A percentile compares a stretch with the other conserved stretches of the same genome.
These are phyloP conservation scores for Mycena filopes DNA, from an alignment of 768 basidiomycete genomes.

Conservation along the genomic window DNA sequence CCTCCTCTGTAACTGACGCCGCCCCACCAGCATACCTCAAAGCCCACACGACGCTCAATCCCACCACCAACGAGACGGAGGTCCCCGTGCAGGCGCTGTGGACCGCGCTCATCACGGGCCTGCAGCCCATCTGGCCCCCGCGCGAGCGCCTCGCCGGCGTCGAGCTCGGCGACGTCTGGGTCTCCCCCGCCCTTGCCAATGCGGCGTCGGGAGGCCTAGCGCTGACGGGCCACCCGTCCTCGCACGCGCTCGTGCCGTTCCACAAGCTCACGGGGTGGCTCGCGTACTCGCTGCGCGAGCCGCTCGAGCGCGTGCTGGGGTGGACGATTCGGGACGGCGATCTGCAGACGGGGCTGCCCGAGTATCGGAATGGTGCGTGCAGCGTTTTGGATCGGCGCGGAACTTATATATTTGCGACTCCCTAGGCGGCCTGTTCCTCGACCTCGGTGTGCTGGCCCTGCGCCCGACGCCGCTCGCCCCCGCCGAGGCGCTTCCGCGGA, in stretches of 20 bases:
- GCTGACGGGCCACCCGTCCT: no score
- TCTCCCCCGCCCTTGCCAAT: no score
- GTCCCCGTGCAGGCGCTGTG: conserved; percentile 85
- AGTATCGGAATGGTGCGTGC: conserved; percentile 87
- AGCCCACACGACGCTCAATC: conserved; percentile 50
- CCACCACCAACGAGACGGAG: conserved; percentile 44
- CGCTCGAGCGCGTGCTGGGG: conserved; percentile 77
- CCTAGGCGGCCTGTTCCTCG: conserved; percentile 92
- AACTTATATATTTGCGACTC: no score
- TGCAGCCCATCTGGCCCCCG: conserved; percentile 90
- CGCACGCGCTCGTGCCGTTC: conserved; percentile 81
- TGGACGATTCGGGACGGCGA: conserved; percentile 80
- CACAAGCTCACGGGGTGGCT: conserved; percentile 97
- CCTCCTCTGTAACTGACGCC: neutral
- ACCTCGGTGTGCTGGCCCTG: conserved; percentile 82
- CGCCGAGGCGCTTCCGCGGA: neutral
- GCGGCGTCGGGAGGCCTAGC: no score
- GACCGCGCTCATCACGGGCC: conserved; percentile 82
- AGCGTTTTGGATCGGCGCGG: no score
- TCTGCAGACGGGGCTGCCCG: conserved; percentile 86
- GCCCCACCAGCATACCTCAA: conserved; percentile 71
- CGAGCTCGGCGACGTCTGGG: conserved; percentile 94
- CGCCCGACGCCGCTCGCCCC: conserved; percentile 61
- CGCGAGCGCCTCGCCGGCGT: conserved; percentile 74
- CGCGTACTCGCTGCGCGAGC: conserved; percentile 89